A percentile compares a stretch with the other conserved stretches of the same genome.
These are phyloP conservation scores for Plasmodium vivax DNA, from an alignment of 169 alveolate species.

Conservation along the genomic window DNA sequence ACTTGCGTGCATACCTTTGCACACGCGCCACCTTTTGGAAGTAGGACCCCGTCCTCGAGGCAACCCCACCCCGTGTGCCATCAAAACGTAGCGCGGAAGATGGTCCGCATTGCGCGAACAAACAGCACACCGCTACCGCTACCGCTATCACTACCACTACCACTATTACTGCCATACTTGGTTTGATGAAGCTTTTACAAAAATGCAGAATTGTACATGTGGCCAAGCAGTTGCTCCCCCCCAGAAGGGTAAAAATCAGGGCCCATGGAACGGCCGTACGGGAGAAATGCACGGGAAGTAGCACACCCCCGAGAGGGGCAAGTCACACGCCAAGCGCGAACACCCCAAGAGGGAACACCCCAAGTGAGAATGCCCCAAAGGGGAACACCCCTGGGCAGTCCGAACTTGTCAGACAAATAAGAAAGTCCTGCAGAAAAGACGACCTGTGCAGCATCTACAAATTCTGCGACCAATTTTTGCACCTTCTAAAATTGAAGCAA, in stretches of 20 bases:
- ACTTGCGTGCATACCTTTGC: background rate
- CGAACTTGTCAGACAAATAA: conserved; percentile 34
- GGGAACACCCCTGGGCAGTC: conserved; percentile 12
- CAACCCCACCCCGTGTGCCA: background rate
- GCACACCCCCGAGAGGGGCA: background rate
- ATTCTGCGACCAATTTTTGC: conserved; percentile 41
- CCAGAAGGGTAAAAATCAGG: background rate
- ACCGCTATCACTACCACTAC: background rate
- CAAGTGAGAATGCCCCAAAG: background rate
- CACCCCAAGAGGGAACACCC: background rate
- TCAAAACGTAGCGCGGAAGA: background rate
- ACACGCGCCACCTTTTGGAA: background rate
- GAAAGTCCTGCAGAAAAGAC: conserved; percentile 69
- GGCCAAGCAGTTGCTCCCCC: background rate
- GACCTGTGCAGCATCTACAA: conserved; percentile 57
- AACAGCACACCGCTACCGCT: too few relatives aligned
- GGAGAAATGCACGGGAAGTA: background rate
- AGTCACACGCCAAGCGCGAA: background rate
- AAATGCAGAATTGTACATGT: conserved; percentile 15
- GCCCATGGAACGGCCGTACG: background rate
- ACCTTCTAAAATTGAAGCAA: conserved; percentile 36
- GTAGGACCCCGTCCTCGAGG: background rate
- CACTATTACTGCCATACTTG: background rate
- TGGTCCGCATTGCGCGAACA: background rate
- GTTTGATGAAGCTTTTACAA: conserved; percentile 21